phyloP scores from a whole-genome alignment of 1,284 basidiomycete species.

The Mycena sp. region DNA sequence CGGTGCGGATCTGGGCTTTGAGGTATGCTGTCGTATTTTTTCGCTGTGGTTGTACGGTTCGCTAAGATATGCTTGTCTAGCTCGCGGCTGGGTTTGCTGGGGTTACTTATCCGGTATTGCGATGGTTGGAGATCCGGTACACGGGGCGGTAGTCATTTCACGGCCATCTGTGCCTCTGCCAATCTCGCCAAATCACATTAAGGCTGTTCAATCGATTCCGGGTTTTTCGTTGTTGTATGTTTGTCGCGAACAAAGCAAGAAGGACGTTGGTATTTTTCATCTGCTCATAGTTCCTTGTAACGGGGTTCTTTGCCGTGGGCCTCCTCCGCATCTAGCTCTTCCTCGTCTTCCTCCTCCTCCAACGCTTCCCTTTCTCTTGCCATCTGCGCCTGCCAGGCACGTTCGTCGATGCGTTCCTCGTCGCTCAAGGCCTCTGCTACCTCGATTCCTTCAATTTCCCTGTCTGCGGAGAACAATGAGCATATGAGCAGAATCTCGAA shows the following conservation, averaged over 20 bases:
- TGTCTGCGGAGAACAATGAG: constrained; percentile 21
- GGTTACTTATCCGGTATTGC: constrained; percentile 26
- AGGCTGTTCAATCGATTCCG: too few relatives aligned
- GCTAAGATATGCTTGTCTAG: background rate
- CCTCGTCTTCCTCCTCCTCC: constrained; percentile 22
- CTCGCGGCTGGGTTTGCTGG: constrained; percentile 1
- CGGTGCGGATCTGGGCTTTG: constrained; percentile 68
- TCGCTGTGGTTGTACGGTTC: background rate
- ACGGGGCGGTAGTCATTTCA: constrained; percentile 22
- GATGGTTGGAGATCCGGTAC: constrained; percentile 24
- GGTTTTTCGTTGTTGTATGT: too few relatives aligned
- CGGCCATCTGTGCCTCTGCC: too few relatives aligned
- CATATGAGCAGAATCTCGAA: background rate
- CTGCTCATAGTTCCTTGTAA: background rate
- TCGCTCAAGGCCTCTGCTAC: constrained; percentile 26
- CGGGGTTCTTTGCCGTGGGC: background rate
- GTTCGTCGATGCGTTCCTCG: constrained; percentile 11
- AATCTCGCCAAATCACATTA: too few relatives aligned
- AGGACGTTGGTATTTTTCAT: background rate
- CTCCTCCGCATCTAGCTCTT: constrained; percentile 2
- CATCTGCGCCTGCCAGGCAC: constrained; percentile 14
- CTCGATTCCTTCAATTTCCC: constrained; percentile 29
- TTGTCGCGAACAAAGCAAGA: too few relatives aligned
- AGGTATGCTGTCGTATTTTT: constrained; percentile 45
- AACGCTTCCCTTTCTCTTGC: constrained; percentile 14